Percentiles rank a stretch among this genome's conserved stretches.
These are phyloP conservation scores for Paraphoma sp. DNA, from an alignment of 2,329 filamentous ascomycete species.

Conservation along the genomic window DNA sequence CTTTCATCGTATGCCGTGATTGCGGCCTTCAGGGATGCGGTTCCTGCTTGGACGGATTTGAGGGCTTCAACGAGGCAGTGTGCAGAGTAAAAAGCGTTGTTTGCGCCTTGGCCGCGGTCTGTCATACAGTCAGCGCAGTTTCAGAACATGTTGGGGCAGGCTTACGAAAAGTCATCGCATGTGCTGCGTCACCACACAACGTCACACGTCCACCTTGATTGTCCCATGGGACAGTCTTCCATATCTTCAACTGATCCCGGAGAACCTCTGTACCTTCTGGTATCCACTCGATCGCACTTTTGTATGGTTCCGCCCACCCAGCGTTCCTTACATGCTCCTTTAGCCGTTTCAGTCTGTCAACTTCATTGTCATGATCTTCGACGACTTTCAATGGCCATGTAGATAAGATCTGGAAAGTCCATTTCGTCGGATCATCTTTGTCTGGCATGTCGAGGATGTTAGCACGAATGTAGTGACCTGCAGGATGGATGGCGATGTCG, in stretches of 20 bases:
- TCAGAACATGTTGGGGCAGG: background rate
- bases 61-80: slow-evolving; percentile 35
- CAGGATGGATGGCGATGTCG: slow-evolving; percentile 40
- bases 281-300: slow-evolving; percentile 43
- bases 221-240: slow-evolving; percentile 45
- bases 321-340: slow-evolving; percentile 36
- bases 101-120: slow-evolving; percentile 49
- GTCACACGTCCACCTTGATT: slow-evolving; percentile 42
- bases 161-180: slow-evolving; percentile 50
- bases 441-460: slow-evolving; percentile 43
- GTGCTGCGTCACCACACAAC: slow-evolving; percentile 48
- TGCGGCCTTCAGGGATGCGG: slow-evolving; percentile 16
- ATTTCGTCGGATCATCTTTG: slow-evolving; percentile 39
- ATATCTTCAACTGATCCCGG: slow-evolving; percentile 44
- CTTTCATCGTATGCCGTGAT: slow-evolving; percentile 35
- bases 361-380: slow-evolving; percentile 37
- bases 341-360: slow-evolving; percentile 26
- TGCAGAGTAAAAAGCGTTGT: slow-evolving; percentile 46
- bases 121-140: background rate
- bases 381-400: slow-evolving; percentile 37
- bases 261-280: slow-evolving; percentile 35
- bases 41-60: slow-evolving; percentile 18
- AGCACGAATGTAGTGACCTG: slow-evolving; percentile 37
- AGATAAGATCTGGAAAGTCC: slow-evolving; percentile 44
- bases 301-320: slow-evolving; percentile 43